phyloP scores from a whole-genome alignment of 805 yeast species.

The Metschnikowia proteae region DNA sequence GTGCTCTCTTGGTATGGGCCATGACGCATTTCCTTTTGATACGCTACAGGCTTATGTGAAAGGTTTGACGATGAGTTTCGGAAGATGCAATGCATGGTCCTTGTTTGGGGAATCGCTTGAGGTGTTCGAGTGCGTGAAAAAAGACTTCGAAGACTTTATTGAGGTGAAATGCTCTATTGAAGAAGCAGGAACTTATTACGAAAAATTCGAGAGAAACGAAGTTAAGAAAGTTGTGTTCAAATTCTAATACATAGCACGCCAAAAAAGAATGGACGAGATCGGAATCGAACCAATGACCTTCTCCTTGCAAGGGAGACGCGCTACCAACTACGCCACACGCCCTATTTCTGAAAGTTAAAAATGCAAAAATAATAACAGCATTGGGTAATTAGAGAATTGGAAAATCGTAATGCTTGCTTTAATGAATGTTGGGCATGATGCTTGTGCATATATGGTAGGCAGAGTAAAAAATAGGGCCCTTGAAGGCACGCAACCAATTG shows the following conservation, averaged over 20 bases:
- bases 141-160: slow-evolving; percentile 48
- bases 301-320: slow-evolving; percentile 77
- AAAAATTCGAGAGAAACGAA: slow-evolving; percentile 49
- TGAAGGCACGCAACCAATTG: too few species aligned
- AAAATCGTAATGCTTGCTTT: background rate
- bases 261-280: slow-evolving; percentile 12
- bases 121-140: slow-evolving; percentile 41
- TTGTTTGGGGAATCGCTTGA: slow-evolving; percentile 50
- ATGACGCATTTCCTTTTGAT: slow-evolving; percentile 51
- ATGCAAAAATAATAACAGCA: too few species aligned
- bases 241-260: slow-evolving; percentile 2
- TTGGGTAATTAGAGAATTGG: background rate
- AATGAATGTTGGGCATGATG: too few species aligned
- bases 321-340: slow-evolving; percentile 84
- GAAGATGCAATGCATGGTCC: slow-evolving; percentile 61
- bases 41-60: slow-evolving; percentile 58
- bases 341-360: slow-evolving; percentile 25
- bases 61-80: slow-evolving; percentile 55
- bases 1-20: slow-evolving; percentile 58
- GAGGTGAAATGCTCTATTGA: slow-evolving; percentile 45
- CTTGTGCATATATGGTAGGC: too few species aligned
- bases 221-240: slow-evolving; percentile 54
- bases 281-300: slow-evolving; percentile 42
- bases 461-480: too few species aligned
- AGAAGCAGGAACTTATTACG: slow-evolving; percentile 46